phyloP scores from a whole-genome alignment of 805 yeast genomes.

The Osmozyma mogii region DNA sequence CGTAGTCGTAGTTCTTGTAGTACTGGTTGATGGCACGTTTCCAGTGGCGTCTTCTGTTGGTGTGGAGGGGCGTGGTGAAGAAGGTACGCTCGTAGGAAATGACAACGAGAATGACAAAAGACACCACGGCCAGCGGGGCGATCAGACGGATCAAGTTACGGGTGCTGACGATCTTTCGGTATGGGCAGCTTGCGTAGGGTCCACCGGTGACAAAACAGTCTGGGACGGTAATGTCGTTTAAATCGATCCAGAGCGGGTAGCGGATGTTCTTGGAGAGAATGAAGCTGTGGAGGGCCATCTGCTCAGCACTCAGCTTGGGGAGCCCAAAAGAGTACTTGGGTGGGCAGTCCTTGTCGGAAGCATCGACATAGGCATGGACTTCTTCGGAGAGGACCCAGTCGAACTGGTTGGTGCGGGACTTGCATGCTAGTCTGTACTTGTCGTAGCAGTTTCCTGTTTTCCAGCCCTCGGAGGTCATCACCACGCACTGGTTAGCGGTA shows the following conservation, averaged over 20 bases:
- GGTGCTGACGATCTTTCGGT: conserved; percentile 45
- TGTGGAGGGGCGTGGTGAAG: conserved; percentile 60
- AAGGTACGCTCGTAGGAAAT: conserved; percentile 46
- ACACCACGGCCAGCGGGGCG: conserved; percentile 58
- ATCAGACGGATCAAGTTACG: conserved; percentile 55
- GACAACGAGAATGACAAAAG: conserved; percentile 42
- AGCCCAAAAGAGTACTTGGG: conserved; percentile 21
- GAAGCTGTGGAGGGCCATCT: conserved; percentile 21
- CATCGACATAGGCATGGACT: conserved; percentile 36
- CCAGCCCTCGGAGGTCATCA: conserved; percentile 45
- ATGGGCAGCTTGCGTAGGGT: conserved; percentile 70
- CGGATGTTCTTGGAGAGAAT: conserved; percentile 17
- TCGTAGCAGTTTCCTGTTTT: conserved; percentile 58
- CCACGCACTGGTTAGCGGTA: conserved; percentile 36
- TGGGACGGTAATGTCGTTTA: conserved; percentile 65
- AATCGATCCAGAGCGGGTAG: conserved; percentile 64
- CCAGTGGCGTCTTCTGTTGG: conserved; percentile 54
- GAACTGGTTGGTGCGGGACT: conserved; percentile 27
- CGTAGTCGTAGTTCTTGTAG: conserved; percentile 57
- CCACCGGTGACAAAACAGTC: conserved; percentile 89
- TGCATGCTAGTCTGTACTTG: conserved; percentile 49
- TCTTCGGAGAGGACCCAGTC: conserved; percentile 34
- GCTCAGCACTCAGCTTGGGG: conserved; percentile 31
- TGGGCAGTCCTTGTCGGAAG: conserved; percentile 26
- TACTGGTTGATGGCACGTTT: conserved; percentile 52